Conservation (phyloP, 805 yeast genomes). For the Cyberlindnera mississippiensis region DNA sequence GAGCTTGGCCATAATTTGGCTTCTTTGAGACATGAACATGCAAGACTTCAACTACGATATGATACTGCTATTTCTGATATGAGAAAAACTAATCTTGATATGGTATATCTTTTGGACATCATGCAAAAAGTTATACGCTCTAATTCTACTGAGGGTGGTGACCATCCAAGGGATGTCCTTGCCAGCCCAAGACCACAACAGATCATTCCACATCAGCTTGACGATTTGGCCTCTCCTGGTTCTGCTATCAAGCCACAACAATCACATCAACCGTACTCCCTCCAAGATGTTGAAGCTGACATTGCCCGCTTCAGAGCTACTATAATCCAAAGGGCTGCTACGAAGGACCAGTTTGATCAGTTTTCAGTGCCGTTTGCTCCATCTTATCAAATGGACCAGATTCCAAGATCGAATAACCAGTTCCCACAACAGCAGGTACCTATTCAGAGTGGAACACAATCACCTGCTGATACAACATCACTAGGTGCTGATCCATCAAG, state of each 20-base stretch:
- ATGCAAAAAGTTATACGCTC: slow-evolving; percentile 30
- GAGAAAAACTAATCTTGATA: slow-evolving; percentile 47
- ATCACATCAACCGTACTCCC: not conserved
- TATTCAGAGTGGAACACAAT: slow-evolving; percentile 4
- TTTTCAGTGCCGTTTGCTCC: slow-evolving; percentile 24
- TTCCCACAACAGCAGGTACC: slow-evolving; percentile 10
- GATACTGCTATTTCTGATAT: slow-evolving; percentile 47
- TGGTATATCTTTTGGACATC: slow-evolving; percentile 48
- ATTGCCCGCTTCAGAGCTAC: slow-evolving; percentile 25
- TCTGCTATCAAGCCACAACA: slow-evolving; percentile 6
- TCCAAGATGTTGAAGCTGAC: slow-evolving; percentile 22
- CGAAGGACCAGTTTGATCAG: slow-evolving; percentile 25
- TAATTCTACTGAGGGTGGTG: slow-evolving; percentile 13
- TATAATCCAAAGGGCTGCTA: slow-evolving; percentile 26
- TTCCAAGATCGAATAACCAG: slow-evolving; percentile 5
- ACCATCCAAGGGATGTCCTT: slow-evolving; percentile 1
- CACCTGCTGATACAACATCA: slow-evolving; percentile 13
- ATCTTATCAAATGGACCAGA: slow-evolving; percentile 22
- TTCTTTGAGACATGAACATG: slow-evolving; percentile 39
- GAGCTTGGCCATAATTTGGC: slow-evolving; percentile 39
- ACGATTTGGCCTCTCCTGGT: slow-evolving; percentile 23
- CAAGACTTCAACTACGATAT: slow-evolving; percentile 39
- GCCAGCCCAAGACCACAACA: slow-evolving; percentile 10
- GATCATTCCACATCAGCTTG: slow-evolving; percentile 6
- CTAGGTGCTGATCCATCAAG: slow-evolving; percentile 2